Base-by-base conservation (phyloP, 164 flowering plant genomes). In the Annona squamosa region DNA sequence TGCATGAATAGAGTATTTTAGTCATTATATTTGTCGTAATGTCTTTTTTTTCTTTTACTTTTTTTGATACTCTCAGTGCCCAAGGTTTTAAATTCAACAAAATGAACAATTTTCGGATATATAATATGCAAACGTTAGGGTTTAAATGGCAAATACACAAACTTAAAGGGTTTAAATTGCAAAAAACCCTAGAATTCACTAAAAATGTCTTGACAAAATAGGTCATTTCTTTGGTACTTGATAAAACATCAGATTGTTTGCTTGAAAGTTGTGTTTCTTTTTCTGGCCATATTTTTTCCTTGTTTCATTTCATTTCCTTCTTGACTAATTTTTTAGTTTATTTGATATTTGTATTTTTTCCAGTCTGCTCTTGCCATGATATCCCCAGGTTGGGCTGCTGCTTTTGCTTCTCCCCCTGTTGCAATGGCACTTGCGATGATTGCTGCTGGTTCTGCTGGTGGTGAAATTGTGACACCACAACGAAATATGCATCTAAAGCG, bases 341-440 rank as follows among this genome's bases (percentile, higher is more conserved):
- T 10, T 42, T 66, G 43, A 16, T 66, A 37, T 17, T 42, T 66
- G 12, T 42, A 16, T 72, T 73, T 72, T 41, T 78, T 83, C 80
- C 85, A 96, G 99, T 97, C 95, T 84, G 94, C 97, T 85, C 92
- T 93, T 76, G 82, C 91, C 73, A 96, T 96, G 99, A 85, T 93
- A 42, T 89, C 98, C 78, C 92, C 95, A 71, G 87, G 86, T 68
- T 96, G 99, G 99, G 99, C 99, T 76, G 98, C 98, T 83, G 93
- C 99, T 78, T 96, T 96, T 87, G 99, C 98, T 65, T 96, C 99
- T 67, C 99, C 98, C 59, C 99, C 99, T 77, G 95, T 97, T 81
- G 97, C 99, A 47, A 84, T 96, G 98, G 97, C 98, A 72, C 77
- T 96, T 80, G 98, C 99, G 66, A 96, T 96, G 99, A 89, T 96